Conservation (phyloP, 2,329 filamentous ascomycete genomes). For the Karstenula rhodostoma region DNA sequence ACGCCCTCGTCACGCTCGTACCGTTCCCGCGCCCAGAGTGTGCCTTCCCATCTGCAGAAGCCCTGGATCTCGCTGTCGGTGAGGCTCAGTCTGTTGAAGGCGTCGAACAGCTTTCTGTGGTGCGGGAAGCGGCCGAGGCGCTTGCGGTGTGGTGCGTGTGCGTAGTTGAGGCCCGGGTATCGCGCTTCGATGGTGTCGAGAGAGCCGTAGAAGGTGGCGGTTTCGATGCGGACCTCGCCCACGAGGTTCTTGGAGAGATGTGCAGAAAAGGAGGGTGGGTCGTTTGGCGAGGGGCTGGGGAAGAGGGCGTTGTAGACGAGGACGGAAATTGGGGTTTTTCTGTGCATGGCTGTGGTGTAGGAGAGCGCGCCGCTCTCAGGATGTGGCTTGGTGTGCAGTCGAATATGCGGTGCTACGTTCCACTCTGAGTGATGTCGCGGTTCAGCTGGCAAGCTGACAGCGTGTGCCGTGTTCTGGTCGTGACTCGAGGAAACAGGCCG, state of each 20-base stretch:
- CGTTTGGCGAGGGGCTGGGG: conserved; percentile 70
- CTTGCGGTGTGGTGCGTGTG: conserved; percentile 74
- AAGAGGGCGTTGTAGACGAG: conserved; percentile 79
- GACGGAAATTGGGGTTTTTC: conserved; percentile 71
- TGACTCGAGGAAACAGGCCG: conserved; percentile 7
- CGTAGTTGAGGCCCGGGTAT: conserved; percentile 83
- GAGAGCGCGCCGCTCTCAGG: background rate
- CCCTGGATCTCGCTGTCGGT: conserved; percentile 74
- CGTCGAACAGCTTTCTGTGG: conserved; percentile 78
- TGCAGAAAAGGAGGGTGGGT: conserved; percentile 75
- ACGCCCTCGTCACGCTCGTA: conserved; percentile 79
- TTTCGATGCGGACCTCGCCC: conserved; percentile 80
- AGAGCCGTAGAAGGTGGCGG: conserved; percentile 79
- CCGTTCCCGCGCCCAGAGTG: conserved; percentile 81
- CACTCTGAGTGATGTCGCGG: conserved; percentile 12
- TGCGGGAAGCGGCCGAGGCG: conserved; percentile 80
- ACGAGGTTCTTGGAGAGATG: conserved; percentile 76
- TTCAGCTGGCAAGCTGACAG: conserved; percentile 1
- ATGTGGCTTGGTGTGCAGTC: background rate
- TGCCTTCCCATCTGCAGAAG: conserved; percentile 84
- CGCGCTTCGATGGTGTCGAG: conserved; percentile 81
- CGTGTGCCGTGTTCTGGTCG: background rate
- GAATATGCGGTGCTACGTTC: conserved; percentile 8
- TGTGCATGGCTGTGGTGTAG: conserved; percentile 67
- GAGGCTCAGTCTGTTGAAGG: conserved; percentile 74